Conservation (phyloP, 2,329 filamentous ascomycete species). For the Balansia obtecta region DNA sequence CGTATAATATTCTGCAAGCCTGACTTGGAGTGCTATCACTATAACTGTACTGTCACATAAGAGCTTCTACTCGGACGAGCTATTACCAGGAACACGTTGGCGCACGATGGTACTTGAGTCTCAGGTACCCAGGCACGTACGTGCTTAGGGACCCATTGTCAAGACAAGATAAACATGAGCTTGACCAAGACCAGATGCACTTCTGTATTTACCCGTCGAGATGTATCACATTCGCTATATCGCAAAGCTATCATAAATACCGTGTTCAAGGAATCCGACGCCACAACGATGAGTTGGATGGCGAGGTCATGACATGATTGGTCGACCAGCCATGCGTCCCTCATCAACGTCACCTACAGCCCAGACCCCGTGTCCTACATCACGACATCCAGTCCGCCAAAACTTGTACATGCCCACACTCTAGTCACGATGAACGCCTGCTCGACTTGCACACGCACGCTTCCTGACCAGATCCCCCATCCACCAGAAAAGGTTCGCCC, state of each 20-base stretch:
- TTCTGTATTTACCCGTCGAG: too few species aligned
- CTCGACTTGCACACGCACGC: slow-evolving; percentile 56
- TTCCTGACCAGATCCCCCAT: slow-evolving; percentile 40
- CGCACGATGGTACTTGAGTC: too few species aligned
- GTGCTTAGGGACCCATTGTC: too few species aligned
- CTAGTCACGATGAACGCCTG: slow-evolving; percentile 34
- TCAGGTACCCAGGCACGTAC: too few species aligned
- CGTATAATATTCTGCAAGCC: too few species aligned
- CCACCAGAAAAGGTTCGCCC: slow-evolving; percentile 48
- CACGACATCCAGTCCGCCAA: background rate
- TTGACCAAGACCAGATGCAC: too few species aligned
- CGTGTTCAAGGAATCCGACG: background rate
- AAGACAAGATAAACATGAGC: too few species aligned
- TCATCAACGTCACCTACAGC: background rate
- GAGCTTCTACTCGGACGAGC: too few species aligned
- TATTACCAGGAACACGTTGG: too few species aligned
- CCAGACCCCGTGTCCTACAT: background rate
- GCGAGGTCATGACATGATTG: slow-evolving; percentile 6
- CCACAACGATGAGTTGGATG: background rate
- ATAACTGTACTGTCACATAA: too few species aligned
- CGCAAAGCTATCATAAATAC: background rate
- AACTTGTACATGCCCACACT: background rate
- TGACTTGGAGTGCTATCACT: too few species aligned
- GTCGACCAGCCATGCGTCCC: background rate
- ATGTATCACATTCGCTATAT: too few species aligned